Base-by-base conservation (phyloP, 2,329 filamentous ascomycete species). In the Hypoxylon sp. region DNA sequence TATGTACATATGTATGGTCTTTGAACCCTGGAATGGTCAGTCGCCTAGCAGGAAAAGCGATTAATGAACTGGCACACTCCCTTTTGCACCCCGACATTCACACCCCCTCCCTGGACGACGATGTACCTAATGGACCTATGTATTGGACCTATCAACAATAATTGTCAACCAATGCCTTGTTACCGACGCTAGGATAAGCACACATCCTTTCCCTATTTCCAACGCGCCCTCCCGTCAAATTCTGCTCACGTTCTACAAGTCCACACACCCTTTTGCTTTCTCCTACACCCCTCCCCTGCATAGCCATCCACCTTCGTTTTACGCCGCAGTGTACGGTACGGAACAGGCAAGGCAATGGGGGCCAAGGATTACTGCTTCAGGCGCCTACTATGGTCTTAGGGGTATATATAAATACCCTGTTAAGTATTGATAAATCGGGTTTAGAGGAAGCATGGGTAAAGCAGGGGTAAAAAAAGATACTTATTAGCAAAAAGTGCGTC, bases 311-410 rank as follows among this genome's bases (percentile, higher is more conserved):
- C 60, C 60, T 56, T 69, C 63, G 67, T 68, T 67, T 34, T 63
- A 71, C 66, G 63, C 68, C 68, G 68, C 62, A 71, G 62, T 45
- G 60, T 50, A 66, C 58, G 51, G 63, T 70, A 75, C 74, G 72
- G 72, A 75, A 75, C 60, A 71, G 74, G 74, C 71, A 75, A 73
- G 70, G 73, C 70, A 65, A 73, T 73, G 72, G 73, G 73, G 72
- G 65, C 74, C 72, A 75, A 75, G 75, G 72, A 73, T 74, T 71
- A 68, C 68, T 68, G 67, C 66, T 69, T 67, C 72, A 73, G 67
- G 72, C 72, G 71, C 67, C 63, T 72, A n/a, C n/a, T n/a, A n/a
- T n/a, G n/a, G n/a, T n/a, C n/a, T n/a, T n/a, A n/a, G n/a, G n/a
- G n/a, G n/a, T n/a, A n/a, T n/a, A n/a, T n/a, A n/a, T n/a, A n/a